Percentiles rank a stretch among this genome's conserved stretches.
These are phyloP conservation scores for Aegilops tauschii DNA, from an alignment of 176 grass and related monocot species.

Conservation along the genomic window DNA sequence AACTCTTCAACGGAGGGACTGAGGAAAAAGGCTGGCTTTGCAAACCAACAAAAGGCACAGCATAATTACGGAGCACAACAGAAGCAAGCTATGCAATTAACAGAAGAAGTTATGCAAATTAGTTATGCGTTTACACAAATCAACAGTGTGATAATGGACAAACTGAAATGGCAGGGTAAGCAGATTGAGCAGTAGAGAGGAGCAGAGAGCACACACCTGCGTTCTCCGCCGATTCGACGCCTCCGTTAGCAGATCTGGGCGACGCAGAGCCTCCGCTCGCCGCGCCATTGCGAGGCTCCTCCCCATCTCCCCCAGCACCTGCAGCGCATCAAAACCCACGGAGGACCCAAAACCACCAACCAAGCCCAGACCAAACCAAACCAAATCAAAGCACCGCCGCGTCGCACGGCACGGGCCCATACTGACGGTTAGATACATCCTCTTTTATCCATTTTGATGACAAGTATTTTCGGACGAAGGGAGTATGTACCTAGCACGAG, in stretches of 20 bases:
- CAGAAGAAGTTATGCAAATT: too few species aligned
- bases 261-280: constrained; percentile 3
- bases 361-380: not conserved
- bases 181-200: not conserved
- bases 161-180: not conserved
- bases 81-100: not conserved
- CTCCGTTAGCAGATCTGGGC: constrained; percentile 34
- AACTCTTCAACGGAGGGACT: not conserved
- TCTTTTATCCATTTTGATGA: too few species aligned
- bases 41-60: constrained; percentile 1
- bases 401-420: not conserved
- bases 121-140: not conserved
- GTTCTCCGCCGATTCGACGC: not conserved
- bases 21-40: constrained; percentile 25
- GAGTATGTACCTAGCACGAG: too few species aligned
- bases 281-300: not conserved
- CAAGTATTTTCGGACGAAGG: too few species aligned
- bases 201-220: constrained; percentile 10
- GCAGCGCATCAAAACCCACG: constrained; percentile 8
- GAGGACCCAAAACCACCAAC: not conserved
- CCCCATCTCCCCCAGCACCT: not conserved
- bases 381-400: not conserved
- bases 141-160: not conserved
- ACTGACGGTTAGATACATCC: not conserved
- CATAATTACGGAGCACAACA: not conserved